Percentiles rank a stretch among this genome's conserved stretches.
Evolutionary conservation across 768 basidiomycete species (phyloP).

Genomic region (Wakefieldia striispora): DNA sequence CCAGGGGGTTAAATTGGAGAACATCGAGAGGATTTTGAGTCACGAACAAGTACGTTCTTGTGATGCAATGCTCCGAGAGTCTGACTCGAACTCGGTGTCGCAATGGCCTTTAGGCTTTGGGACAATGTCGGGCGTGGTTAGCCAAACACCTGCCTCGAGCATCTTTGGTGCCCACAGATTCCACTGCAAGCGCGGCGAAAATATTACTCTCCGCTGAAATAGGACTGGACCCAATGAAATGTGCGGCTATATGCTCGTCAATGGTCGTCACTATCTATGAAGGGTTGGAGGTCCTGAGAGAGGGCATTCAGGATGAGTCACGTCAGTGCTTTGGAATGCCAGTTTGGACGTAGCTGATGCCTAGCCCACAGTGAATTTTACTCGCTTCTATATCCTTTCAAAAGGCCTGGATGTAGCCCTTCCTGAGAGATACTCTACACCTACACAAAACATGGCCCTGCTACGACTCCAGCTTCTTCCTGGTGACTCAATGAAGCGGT

Average conservation of each 20-base stretch:
- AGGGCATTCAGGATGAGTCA: conserved; percentile 61
- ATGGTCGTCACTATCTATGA: conserved; percentile 58
- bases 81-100: neutral
- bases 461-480: conserved; percentile 32
- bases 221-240: conserved; percentile 42
- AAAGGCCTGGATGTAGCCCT: conserved; percentile 31
- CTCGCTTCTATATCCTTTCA: conserved; percentile 65
- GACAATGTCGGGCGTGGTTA: conserved; percentile 73
- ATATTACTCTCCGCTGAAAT: conserved; percentile 29
- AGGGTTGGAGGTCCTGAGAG: conserved; percentile 57
- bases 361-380: conserved; percentile 53
- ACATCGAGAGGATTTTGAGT: conserved; percentile 63
- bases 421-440: conserved; percentile 23
- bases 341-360: neutral
- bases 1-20: conserved; percentile 50
- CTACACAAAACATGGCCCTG: conserved; percentile 33
- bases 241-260: conserved; percentile 75
- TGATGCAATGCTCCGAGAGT: neutral
- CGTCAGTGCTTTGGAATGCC: conserved; percentile 3
- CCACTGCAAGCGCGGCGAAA: conserved; percentile 72
- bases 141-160: conserved; percentile 50
- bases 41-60: conserved; percentile 67
- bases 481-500: neutral
- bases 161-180: conserved; percentile 54
- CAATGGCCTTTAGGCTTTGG: conserved; percentile 54